Base-by-base conservation (phyloP, 805 yeast genomes). In the Candida tibetensis region DNA sequence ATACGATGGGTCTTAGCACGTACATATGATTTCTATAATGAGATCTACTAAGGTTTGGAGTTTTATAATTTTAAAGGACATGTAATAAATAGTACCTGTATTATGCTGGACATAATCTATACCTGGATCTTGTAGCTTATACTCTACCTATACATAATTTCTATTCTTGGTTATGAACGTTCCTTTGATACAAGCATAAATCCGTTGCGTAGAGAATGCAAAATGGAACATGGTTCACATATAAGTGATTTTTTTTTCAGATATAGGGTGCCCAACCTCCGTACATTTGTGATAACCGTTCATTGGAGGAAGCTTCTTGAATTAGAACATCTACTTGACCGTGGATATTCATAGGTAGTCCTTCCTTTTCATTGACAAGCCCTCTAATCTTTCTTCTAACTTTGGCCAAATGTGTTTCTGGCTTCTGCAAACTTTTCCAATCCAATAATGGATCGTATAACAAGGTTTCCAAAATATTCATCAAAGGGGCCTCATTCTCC, bases 301-400 rank as follows among this genome's bases (percentile, higher is more conserved):
- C 86, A 4, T 67, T 67, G 2, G 87, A 79, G 0, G 85, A 75
- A 0, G 98, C 93, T 45, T 83, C 85, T 48, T 84, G 87, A 22
- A 91, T 85, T 43, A 93, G 71, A 19, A 85, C 80, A 52, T 93
- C 97, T 1, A 89, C 96, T 53, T 91, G 96, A 0, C 96, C 98
- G 31, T 84, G 82, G 2, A 90, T 85, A 62, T 95, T 87, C 66
- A 93, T 77, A 0, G 96, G 86, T 21, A 90, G 66, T 0, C 95
- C 90, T 49, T 87, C 95, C 8, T 80, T 78, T 34, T 83, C 85
- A 41, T 66, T 66, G n/a, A 85, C 69, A 28, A 89, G 76, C 12
- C 97, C 97, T 51, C 93, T 73, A 33, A 91, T 79, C 53, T 90
- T 90, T 47, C 86, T 74, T 44, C 95, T 69, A 27, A 89, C 80